phyloP scores from a whole-genome alignment of 2,329 filamentous ascomycete species.

The Fusarium hainanense region DNA sequence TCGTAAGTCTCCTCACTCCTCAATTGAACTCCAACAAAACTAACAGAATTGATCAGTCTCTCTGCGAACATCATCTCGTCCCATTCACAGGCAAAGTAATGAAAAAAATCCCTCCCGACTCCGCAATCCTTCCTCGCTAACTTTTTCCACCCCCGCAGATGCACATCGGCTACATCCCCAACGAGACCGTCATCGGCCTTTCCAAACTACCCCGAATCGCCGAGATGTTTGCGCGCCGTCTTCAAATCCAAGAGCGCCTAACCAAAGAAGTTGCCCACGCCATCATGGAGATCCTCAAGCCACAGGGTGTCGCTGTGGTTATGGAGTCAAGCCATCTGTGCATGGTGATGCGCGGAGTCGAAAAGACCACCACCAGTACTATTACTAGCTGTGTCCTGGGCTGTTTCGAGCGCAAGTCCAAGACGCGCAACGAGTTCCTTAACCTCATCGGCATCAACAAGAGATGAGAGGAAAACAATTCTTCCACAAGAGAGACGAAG shows the following conservation, averaged over 20 bases:
- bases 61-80: constrained; percentile 98
- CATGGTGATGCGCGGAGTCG: constrained; percentile 99
- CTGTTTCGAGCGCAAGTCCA: constrained; percentile 90
- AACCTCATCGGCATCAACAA: constrained; percentile 79
- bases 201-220: constrained; percentile 96
- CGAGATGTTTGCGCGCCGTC: constrained; percentile 92
- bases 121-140: constrained; percentile 10
- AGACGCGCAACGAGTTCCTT: constrained; percentile 95
- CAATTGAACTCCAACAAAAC: background rate
- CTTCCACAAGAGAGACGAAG: background rate
- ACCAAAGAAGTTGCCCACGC: constrained; percentile 97
- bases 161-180: constrained; percentile 98
- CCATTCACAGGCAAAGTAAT: constrained; percentile 93
- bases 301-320: constrained; percentile 94
- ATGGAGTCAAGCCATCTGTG: constrained; percentile 97
- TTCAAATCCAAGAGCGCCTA: constrained; percentile 96
- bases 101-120: background rate
- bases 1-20: constrained; percentile 13
- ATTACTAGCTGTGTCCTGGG: constrained; percentile 98
- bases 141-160: constrained; percentile 68
- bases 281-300: constrained; percentile 91
- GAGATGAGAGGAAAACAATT: constrained; percentile 12
- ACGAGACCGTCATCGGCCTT: constrained; percentile 89
- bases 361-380: constrained; percentile 87
- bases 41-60: constrained; percentile 61